These are phyloP conservation scores for Phlebiopsis flavidoalba DNA, from an alignment of 768 basidiomycete genomes.

Conservation along the genomic window DNA sequence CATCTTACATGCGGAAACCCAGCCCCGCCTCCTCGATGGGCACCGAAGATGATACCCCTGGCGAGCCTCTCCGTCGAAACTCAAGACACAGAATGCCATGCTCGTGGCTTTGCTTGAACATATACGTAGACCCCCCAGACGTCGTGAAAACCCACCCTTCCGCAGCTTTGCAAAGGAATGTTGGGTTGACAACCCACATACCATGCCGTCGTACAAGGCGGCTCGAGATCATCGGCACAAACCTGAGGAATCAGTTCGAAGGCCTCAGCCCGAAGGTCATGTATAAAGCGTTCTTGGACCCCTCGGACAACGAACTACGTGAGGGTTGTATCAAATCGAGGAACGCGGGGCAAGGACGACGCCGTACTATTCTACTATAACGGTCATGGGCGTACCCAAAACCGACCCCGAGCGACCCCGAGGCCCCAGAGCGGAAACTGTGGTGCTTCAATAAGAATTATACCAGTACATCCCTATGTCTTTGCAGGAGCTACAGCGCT, in stretches of 20 bases:
- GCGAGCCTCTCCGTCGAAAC: constrained; percentile 78
- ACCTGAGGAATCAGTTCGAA: constrained; percentile 94
- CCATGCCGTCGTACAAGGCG: constrained; percentile 90
- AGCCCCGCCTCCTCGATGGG: constrained; percentile 61
- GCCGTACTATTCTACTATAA: constrained; percentile 97
- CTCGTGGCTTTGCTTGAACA: constrained; percentile 92
- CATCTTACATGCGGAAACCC: constrained; percentile 91
- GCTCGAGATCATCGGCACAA: constrained; percentile 87
- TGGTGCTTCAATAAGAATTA: constrained; percentile 99
- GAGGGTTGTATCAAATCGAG: constrained; percentile 80
- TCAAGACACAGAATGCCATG: constrained; percentile 87
- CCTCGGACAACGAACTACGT: constrained; percentile 89
- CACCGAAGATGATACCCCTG: constrained; percentile 66
- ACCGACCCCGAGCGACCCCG: constrained; percentile 88
- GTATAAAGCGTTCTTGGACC: constrained; percentile 94
- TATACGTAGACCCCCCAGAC: constrained; percentile 97
- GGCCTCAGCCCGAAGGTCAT: constrained; percentile 90
- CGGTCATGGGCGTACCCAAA: constrained; percentile 66
- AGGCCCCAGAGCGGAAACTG: no score
- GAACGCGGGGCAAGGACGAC: constrained; percentile 52
- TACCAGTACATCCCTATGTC: constrained; percentile 99
- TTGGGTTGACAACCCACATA: constrained; percentile 96
- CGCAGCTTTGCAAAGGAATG: constrained; percentile 90
- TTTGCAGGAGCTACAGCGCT: constrained; percentile 86
- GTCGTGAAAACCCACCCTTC: constrained; percentile 96